Conservation (phyloP, 768 basidiomycete species). For the Collybiopsis luxurians region DNA sequence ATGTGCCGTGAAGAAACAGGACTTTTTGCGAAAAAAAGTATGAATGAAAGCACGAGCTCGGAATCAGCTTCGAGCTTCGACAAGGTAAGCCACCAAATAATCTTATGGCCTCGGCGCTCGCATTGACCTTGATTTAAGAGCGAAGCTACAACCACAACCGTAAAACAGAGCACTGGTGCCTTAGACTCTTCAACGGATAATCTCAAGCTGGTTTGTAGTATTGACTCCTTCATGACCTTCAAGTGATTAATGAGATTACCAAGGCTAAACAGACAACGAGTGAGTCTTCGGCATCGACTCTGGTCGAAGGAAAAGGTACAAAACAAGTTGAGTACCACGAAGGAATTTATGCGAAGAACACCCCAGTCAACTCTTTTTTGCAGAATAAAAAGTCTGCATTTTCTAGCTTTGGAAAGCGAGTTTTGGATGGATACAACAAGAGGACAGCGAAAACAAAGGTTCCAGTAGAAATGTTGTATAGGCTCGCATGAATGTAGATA, state of each 20-base stretch:
- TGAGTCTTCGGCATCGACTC: not conserved
- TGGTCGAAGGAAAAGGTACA: not conserved
- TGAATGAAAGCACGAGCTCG: no score
- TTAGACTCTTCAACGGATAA: no score
- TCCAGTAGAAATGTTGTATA: not conserved
- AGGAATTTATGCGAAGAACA: not conserved
- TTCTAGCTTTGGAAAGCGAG: not conserved
- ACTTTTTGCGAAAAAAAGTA: no score
- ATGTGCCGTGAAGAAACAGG: no score
- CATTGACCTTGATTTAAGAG: no score
- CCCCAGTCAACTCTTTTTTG: not conserved
- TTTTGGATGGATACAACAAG: not conserved
- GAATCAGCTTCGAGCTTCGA: no score
- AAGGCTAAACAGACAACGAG: not conserved
- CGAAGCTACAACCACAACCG: no score
- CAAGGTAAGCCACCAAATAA: no score
- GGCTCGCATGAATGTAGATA: not conserved
- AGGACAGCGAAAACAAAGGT: not conserved
- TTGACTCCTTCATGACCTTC: no score
- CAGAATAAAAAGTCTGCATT: not conserved
- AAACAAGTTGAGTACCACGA: not conserved
- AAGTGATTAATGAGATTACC: not conserved
- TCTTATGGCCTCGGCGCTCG: no score
- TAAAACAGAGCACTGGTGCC: no score
- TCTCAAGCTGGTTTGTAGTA: no score